These are phyloP conservation scores for Chytridium lagenaria DNA, from an alignment of 371 early-diverging fungal species.

Conservation along the genomic window DNA sequence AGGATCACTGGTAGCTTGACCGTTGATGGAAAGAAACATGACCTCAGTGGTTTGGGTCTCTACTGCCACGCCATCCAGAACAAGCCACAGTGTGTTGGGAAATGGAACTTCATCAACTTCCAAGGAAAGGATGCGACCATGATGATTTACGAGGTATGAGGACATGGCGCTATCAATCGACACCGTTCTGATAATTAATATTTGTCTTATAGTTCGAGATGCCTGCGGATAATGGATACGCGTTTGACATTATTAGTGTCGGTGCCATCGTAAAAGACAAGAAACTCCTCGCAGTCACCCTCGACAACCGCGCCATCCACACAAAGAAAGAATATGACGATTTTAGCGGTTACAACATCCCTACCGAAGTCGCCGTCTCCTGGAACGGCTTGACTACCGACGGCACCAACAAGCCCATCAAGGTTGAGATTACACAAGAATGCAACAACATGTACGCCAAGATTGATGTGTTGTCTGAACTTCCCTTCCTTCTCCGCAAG, in stretches of 20 bases:
- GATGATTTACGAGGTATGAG: slow-evolving; percentile 67
- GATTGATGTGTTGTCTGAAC: slow-evolving; percentile 85
- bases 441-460: slow-evolving; percentile 68
- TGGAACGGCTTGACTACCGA: slow-evolving; percentile 76
- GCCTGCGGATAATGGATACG: slow-evolving; percentile 72
- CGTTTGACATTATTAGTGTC: slow-evolving; percentile 64
- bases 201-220: slow-evolving; percentile 72
- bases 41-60: slow-evolving; percentile 71
- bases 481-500: slow-evolving; percentile 87
- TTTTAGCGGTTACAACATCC: slow-evolving; percentile 74
- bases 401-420: slow-evolving; percentile 63
- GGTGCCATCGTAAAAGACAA: slow-evolving; percentile 74
- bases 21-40: slow-evolving; percentile 66
- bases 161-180: too few species aligned
- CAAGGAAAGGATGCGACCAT: slow-evolving; percentile 65
- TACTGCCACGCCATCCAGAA: slow-evolving; percentile 85
- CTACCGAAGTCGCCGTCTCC: slow-evolving; percentile 53
- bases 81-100: slow-evolving; percentile 83
- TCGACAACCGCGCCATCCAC: slow-evolving; percentile 71
- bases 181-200: neutral
- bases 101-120: slow-evolving; percentile 84
- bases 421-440: slow-evolving; percentile 58
- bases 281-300: slow-evolving; percentile 72
- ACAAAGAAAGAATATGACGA: slow-evolving; percentile 56
- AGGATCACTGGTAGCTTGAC: slow-evolving; percentile 73